Evolutionary conservation across 2,329 filamentous ascomycete genomes (phyloP).

Genomic region (Phyllosticta citrichinensis): DNA sequence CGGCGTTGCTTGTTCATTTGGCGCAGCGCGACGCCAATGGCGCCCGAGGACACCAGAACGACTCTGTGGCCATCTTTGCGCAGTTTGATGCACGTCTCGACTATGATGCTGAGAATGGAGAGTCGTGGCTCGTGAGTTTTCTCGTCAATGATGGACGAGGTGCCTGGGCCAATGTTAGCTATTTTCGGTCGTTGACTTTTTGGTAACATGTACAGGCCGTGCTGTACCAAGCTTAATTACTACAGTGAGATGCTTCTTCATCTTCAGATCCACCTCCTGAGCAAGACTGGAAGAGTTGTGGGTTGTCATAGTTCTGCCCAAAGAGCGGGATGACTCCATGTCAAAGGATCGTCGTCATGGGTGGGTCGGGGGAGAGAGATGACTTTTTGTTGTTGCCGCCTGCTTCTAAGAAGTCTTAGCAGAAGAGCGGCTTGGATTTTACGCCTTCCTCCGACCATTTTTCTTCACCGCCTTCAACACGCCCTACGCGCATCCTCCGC

Average conservation of each 20-base stretch:
- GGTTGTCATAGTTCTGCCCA: background rate
- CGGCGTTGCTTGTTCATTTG: constrained; percentile 81
- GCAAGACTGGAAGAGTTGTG: background rate
- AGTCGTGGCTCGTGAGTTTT: constrained; percentile 87
- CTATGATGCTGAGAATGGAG: constrained; percentile 82
- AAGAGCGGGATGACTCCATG: background rate
- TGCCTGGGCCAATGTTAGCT: constrained; percentile 51
- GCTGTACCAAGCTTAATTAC: constrained; percentile 76
- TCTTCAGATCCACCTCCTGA: constrained; percentile 31
- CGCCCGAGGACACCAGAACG: constrained; percentile 92
- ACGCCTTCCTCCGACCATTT: background rate
- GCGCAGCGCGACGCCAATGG: constrained; percentile 85
- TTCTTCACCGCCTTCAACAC: background rate
- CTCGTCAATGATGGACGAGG: constrained; percentile 97
- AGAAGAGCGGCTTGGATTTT: background rate
- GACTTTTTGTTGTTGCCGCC: background rate
- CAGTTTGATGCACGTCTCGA: constrained; percentile 83
- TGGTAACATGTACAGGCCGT: constrained; percentile 17
- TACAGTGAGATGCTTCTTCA: constrained; percentile 65
- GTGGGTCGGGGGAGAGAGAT: background rate
- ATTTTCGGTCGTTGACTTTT: constrained; percentile 16
- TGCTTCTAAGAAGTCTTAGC: too few relatives aligned
- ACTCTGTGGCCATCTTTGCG: constrained; percentile 87
- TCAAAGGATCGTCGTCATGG: background rate
- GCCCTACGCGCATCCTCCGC: background rate